Conservation (phyloP, 306 rosid species). For the Trifolium pratense region DNA sequence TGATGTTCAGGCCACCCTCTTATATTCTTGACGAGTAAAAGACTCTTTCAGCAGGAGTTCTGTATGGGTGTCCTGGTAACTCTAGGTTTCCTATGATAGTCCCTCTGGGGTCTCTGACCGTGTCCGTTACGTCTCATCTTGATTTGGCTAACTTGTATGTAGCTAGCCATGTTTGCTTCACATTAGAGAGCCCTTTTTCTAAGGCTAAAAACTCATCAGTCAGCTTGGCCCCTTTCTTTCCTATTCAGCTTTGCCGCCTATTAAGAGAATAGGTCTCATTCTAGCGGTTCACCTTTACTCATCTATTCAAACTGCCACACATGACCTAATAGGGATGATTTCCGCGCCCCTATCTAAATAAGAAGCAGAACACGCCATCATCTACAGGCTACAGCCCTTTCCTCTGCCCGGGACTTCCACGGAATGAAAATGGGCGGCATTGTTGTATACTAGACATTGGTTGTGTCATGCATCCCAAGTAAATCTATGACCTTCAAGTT, state of each 20-base stretch:
- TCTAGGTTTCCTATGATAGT: neutral
- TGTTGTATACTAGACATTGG: neutral
- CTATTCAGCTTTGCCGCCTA: too few relatives aligned
- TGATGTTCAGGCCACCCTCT: constrained; percentile 19
- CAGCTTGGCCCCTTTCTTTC: too few relatives aligned
- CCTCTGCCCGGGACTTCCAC: neutral
- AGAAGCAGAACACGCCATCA: neutral
- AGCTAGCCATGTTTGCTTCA: too few relatives aligned
- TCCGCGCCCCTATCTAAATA: neutral
- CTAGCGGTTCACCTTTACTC: too few relatives aligned
- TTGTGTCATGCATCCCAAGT: neutral
- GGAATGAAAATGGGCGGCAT: neutral
- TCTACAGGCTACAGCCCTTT: neutral
- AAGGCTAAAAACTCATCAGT: too few relatives aligned
- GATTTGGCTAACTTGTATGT: too few relatives aligned
- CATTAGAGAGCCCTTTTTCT: too few relatives aligned
- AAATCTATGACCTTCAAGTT: neutral
- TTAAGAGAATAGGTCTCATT: too few relatives aligned
- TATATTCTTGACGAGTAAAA: constrained; percentile 4
- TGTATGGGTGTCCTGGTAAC: neutral
- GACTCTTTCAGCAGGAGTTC: neutral
- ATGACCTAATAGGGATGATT: neutral
- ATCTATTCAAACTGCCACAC: too few relatives aligned
- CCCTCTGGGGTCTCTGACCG: too few relatives aligned
- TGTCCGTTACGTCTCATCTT: too few relatives aligned